These are phyloP conservation scores for Penicillium expansum DNA, from an alignment of 2,329 filamentous ascomycete species.

Conservation along the genomic window DNA sequence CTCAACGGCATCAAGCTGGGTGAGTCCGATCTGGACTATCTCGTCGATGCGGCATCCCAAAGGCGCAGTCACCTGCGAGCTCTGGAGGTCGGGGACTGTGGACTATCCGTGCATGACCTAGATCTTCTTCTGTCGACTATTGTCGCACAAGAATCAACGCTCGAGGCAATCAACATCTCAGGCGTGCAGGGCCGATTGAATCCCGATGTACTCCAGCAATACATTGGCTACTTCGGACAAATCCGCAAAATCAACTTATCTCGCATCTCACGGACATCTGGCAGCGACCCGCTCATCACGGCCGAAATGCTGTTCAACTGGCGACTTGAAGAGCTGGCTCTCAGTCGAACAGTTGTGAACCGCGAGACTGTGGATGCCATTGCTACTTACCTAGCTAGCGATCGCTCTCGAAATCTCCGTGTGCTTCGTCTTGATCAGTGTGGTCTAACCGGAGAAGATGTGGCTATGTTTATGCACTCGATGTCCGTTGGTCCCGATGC, in stretches of 20 bases:
- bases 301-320: constrained; percentile 65
- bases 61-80: constrained; percentile 63
- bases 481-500: constrained; percentile 54
- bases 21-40: constrained; percentile 64
- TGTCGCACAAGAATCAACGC: constrained; percentile 62
- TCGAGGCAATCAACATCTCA: constrained; percentile 66
- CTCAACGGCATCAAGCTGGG: constrained; percentile 68
- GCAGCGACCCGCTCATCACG: constrained; percentile 61
- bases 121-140: constrained; percentile 63
- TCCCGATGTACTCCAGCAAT: constrained; percentile 62
- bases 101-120: constrained; percentile 48
- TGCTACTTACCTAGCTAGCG: constrained; percentile 60
- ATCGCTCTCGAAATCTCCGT: constrained; percentile 59
- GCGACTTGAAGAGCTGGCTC: constrained; percentile 63
- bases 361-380: constrained; percentile 63
- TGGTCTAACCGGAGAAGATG: constrained; percentile 62
- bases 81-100: constrained; percentile 64
- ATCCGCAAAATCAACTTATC: constrained; percentile 66
- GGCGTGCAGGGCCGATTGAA: constrained; percentile 64
- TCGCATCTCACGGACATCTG: constrained; percentile 62
- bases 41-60: constrained; percentile 67
- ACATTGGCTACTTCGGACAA: constrained; percentile 64
- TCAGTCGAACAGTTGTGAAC: constrained; percentile 64
- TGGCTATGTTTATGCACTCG: constrained; percentile 63
- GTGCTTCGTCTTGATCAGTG: constrained; percentile 66